Evolutionary conservation across 441 rosid genomes (phyloP).

Genomic region (Mallotus japonicus): DNA sequence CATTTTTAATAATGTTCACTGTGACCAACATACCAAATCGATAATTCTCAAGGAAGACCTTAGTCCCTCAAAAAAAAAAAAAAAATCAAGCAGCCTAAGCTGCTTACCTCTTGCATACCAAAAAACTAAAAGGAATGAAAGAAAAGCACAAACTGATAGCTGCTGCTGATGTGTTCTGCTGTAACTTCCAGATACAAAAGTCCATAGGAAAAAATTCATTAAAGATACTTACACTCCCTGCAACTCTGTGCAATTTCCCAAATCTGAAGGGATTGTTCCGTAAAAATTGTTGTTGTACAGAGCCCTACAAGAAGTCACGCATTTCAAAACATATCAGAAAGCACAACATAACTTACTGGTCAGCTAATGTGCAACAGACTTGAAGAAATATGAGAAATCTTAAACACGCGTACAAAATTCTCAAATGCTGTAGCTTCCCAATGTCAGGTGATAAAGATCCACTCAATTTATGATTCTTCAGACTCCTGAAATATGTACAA

Average conservation of each 20-base stretch:
- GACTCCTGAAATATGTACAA: constrained; percentile 50
- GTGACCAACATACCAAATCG: neutral
- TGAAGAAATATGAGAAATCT: constrained; percentile 19
- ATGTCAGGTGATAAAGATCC: constrained; percentile 72
- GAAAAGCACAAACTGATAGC: neutral
- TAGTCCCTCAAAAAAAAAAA: neutral
- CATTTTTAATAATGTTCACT: neutral
- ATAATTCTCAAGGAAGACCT: neutral
- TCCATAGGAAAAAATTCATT: constrained; percentile 6
- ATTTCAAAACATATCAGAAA: constrained; percentile 27
- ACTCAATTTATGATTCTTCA: constrained; percentile 66
- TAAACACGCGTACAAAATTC: constrained; percentile 54
- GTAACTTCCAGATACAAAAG: constrained; percentile 4
- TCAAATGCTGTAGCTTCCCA: constrained; percentile 63
- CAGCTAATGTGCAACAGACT: constrained; percentile 15
- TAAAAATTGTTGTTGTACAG: constrained; percentile 74
- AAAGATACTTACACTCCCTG: constrained; percentile 58
- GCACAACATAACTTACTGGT: constrained; percentile 10
- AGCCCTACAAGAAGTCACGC: constrained; percentile 42
- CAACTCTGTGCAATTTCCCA: constrained; percentile 80
- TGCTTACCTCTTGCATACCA: neutral
- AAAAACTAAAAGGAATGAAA: neutral
- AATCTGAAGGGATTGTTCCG: constrained; percentile 77
- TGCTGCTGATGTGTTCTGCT: neutral
- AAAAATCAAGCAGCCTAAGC: constrained; percentile 4